Conservation (phyloP, 148 eudicot genomes). For the Heliamphora exappendiculata region DNA sequence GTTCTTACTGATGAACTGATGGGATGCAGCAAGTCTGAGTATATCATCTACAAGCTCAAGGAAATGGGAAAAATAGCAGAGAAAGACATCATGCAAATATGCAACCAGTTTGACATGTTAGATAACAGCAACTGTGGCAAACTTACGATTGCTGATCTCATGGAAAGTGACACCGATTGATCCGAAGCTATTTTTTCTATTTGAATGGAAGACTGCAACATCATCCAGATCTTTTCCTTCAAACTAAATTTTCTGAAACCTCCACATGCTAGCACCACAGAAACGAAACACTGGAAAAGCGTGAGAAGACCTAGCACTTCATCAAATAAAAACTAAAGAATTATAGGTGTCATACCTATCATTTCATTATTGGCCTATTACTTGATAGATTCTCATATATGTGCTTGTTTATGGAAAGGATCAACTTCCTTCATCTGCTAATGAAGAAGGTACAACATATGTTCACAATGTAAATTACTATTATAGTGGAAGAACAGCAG, state of each 20-base stretch:
- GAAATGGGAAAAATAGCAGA: constrained; percentile 63
- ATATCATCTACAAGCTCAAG: constrained; percentile 56
- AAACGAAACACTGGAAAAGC: constrained; percentile 4
- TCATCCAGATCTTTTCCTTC: not conserved
- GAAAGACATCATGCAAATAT: constrained; percentile 34
- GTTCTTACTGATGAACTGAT: not conserved
- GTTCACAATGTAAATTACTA: not conserved
- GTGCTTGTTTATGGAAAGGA: not conserved
- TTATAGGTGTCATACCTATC: not conserved
- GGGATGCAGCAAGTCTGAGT: constrained; percentile 59
- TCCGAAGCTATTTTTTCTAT: not conserved
- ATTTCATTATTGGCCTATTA: not conserved
- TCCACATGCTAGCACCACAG: not conserved
- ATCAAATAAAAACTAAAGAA: not conserved
- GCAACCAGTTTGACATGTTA: constrained; percentile 46
- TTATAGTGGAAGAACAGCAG: not conserved
- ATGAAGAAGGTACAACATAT: not conserved
- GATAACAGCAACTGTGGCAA: constrained; percentile 37
- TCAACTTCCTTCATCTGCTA: not conserved
- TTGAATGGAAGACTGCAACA: not conserved
- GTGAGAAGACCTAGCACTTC: not conserved
- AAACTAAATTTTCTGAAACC: not conserved
- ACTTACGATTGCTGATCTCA: constrained; percentile 48
- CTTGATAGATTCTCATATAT: not conserved
- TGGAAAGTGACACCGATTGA: constrained; percentile 21